Evolutionary conservation across 2,329 filamentous ascomycete genomes (phyloP).

Genomic region (Cryphonectria nitschkei): DNA sequence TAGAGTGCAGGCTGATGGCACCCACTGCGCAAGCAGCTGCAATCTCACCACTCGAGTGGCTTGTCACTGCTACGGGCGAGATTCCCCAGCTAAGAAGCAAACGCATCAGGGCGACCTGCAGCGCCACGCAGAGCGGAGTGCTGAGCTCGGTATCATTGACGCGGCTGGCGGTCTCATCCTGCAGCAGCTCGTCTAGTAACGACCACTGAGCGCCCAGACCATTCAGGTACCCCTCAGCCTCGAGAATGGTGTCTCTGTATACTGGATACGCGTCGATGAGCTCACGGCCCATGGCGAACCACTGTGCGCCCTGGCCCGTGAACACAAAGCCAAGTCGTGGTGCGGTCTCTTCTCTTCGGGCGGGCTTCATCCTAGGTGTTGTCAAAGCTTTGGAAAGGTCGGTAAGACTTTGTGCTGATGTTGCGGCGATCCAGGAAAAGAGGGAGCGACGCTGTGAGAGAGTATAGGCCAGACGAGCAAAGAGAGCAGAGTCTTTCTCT

Average conservation of each 20-base stretch:
- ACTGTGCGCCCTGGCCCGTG: conserved; percentile 42
- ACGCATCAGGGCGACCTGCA: conserved; percentile 42
- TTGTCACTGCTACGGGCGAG: conserved; percentile 28
- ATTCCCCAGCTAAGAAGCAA: conserved; percentile 32
- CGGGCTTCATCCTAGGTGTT: not conserved
- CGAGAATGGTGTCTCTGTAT: conserved; percentile 32
- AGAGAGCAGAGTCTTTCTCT: not conserved
- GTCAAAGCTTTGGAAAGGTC: conserved; percentile 21
- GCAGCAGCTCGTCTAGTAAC: conserved; percentile 35
- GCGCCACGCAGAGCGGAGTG: conserved; percentile 36
- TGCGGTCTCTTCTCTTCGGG: not conserved
- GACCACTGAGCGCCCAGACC: conserved; percentile 35
- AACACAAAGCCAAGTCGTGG: conserved; percentile 35
- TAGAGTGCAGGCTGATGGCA: conserved; percentile 20
- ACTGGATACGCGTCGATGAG: conserved; percentile 31
- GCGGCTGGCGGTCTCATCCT: conserved; percentile 29
- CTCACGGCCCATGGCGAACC: conserved; percentile 35
- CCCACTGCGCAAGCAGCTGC: conserved; percentile 33
- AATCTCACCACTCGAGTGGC: conserved; percentile 35
- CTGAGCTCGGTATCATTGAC: conserved; percentile 36
- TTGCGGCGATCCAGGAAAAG: conserved; percentile 8
- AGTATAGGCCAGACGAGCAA: conserved; percentile 18
- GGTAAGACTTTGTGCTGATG: conserved; percentile 15
- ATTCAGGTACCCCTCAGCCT: conserved; percentile 30
- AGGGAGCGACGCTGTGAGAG: conserved; percentile 12